These are phyloP conservation scores for Senna tora DNA, from an alignment of 306 rosid genomes.

Conservation along the genomic window DNA sequence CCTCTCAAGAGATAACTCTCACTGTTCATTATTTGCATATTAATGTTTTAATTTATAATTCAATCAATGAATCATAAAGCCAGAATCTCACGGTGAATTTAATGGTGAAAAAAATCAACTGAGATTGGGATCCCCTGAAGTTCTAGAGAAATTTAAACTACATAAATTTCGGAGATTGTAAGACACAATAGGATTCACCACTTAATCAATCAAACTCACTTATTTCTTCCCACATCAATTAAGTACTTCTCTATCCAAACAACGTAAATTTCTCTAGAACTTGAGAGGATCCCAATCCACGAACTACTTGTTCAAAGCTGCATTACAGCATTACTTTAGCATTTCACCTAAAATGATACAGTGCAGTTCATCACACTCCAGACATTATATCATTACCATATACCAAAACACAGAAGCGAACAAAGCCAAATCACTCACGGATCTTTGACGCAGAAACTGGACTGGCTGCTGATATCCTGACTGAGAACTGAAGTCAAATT, in stretches of 20 bases:
- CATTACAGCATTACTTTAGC: background rate
- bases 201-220: background rate
- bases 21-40: background rate
- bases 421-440: slow-evolving; percentile 48
- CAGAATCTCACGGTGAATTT: background rate
- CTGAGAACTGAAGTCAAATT: slow-evolving; percentile 57
- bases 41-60: no score
- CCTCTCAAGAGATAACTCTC: background rate
- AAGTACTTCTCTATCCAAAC: no score
- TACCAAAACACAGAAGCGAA: background rate
- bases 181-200: background rate
- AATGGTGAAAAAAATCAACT: background rate
- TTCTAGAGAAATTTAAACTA: background rate
- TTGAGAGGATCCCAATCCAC: background rate
- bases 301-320: background rate
- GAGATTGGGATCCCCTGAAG: background rate
- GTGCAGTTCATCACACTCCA: background rate
- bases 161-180: no score
- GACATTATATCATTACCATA: background rate
- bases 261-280: background rate
- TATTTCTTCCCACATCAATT: no score
- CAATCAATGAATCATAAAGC: background rate
- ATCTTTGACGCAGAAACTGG: slow-evolving; percentile 68
- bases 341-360: background rate
- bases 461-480: slow-evolving; percentile 44